These are phyloP conservation scores for Cyberlindnera euphorbiae DNA, from an alignment of 805 yeast genomes.

Conservation along the genomic window DNA sequence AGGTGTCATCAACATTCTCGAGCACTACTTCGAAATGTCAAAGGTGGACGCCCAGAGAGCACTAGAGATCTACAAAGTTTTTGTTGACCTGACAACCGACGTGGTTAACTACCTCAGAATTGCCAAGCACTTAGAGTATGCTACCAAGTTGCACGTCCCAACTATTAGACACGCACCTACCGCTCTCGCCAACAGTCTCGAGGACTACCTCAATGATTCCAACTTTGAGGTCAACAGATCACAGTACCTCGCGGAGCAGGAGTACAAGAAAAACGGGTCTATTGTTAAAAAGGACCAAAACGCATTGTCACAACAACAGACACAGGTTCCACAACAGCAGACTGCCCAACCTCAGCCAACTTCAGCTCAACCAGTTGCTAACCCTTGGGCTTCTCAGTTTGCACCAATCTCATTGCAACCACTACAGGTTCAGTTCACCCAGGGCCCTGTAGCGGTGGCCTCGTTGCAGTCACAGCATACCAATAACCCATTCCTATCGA, in stretches of 20 bases:
- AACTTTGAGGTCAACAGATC: slow-evolving; percentile 75
- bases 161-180: slow-evolving; percentile 97
- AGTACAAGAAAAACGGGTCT: slow-evolving; percentile 28
- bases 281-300: slow-evolving; percentile 1
- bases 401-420: slow-evolving; percentile 13
- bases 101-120: slow-evolving; percentile 84
- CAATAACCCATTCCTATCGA: slow-evolving; percentile 21
- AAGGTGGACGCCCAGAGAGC: slow-evolving; percentile 83
- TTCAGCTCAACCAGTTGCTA: slow-evolving; percentile 6
- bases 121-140: slow-evolving; percentile 83
- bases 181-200: slow-evolving; percentile 78
- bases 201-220: slow-evolving; percentile 84
- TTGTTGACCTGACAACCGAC: slow-evolving; percentile 79
- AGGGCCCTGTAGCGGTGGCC: slow-evolving; percentile 4
- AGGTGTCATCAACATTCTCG: slow-evolving; percentile 90
- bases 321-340: slow-evolving; percentile 18
- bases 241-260: slow-evolving; percentile 70
- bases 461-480: slow-evolving; percentile 18
- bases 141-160: slow-evolving; percentile 89
- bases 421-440: slow-evolving; percentile 15
- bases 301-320: slow-evolving; percentile 2
- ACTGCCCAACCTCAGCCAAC: too few species aligned
- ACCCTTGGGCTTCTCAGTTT: slow-evolving; percentile 18
- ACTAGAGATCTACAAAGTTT: slow-evolving; percentile 73
- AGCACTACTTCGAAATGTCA: slow-evolving; percentile 92